phyloP scores from a whole-genome alignment of 768 basidiomycete species.

The Filobasidium floriforme region DNA sequence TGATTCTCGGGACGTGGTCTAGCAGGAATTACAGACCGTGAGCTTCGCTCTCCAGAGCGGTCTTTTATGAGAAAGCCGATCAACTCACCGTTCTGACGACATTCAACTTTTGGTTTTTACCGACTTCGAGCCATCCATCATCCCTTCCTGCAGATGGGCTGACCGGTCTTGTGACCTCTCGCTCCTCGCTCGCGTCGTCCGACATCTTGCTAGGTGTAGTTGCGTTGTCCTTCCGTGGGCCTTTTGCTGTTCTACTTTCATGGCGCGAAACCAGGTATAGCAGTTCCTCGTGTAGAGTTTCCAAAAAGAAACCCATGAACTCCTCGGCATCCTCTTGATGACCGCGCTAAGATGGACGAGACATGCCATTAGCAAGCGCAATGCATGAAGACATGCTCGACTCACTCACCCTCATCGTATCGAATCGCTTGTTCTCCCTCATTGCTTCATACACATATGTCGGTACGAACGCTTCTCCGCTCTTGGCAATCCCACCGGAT shows the following conservation, averaged over 20 bases:
- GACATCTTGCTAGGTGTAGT: slow-evolving; percentile 50
- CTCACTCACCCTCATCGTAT: slow-evolving; percentile 71
- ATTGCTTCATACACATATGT: slow-evolving; percentile 82
- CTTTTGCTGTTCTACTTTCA: slow-evolving; percentile 19
- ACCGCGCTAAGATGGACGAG: slow-evolving; percentile 54
- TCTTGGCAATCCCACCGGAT: slow-evolving; percentile 9
- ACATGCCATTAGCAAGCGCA: not conserved
- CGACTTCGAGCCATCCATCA: slow-evolving; percentile 88
- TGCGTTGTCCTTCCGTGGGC: slow-evolving; percentile 35
- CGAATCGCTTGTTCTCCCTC: slow-evolving; percentile 87
- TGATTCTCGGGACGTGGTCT: slow-evolving; percentile 74
- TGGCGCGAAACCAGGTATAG: slow-evolving; percentile 56
- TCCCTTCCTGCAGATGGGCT: slow-evolving; percentile 47
- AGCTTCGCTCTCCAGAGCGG: not conserved
- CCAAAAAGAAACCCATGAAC: slow-evolving; percentile 93
- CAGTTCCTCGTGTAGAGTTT: slow-evolving; percentile 88
- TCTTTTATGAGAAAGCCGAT: not conserved
- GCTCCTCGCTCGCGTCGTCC: slow-evolving; percentile 36
- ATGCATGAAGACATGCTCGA: not conserved
- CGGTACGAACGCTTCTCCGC: slow-evolving; percentile 67
- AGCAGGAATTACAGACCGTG: not conserved
- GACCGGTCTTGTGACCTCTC: slow-evolving; percentile 39
- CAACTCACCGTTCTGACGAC: slow-evolving; percentile 67
- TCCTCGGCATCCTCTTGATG: slow-evolving; percentile 98
- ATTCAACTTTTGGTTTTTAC: slow-evolving; percentile 71